phyloP scores from a whole-genome alignment of 345 rosid species.

The Lenwebbia sp. region DNA sequence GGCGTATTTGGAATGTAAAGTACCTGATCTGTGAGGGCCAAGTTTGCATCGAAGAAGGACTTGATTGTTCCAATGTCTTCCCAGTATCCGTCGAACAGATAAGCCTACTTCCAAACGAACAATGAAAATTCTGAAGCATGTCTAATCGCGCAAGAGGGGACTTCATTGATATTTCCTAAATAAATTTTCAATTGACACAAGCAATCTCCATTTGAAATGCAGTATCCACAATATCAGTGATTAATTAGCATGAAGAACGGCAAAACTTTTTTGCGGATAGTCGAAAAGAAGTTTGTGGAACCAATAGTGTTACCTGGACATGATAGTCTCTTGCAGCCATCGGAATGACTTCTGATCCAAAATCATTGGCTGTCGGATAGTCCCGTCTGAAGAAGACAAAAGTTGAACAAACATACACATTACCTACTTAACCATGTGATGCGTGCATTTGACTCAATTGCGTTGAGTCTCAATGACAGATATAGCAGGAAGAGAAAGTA shows the following conservation, averaged over 20 bases:
- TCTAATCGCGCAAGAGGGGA: background rate
- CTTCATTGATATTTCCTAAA: background rate
- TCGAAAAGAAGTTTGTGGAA: background rate
- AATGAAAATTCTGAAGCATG: background rate
- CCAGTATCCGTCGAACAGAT: slow-evolving; percentile 65
- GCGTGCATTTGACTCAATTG: background rate
- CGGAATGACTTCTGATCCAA: slow-evolving; percentile 84
- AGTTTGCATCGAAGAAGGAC: slow-evolving; percentile 80
- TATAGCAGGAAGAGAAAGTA: background rate
- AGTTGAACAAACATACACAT: background rate
- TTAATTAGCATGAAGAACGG: background rate
- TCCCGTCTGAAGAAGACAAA: slow-evolving; percentile 23
- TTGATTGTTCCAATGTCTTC: slow-evolving; percentile 86
- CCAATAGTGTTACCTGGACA: slow-evolving; percentile 44
- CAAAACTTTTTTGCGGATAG: background rate
- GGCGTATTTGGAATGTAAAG: background rate
- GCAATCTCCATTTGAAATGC: too few species aligned
- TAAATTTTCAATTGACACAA: too few species aligned
- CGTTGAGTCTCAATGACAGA: background rate
- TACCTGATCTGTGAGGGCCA: slow-evolving; percentile 76
- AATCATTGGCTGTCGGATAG: slow-evolving; percentile 68
- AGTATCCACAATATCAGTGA: too few species aligned
- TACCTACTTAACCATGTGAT: background rate
- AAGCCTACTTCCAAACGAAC: slow-evolving; percentile 28
- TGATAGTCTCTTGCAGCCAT: slow-evolving; percentile 45